phyloP scores from a whole-genome alignment of 225 moss, liverwort and hornwort species.

The Ulota crispa region DNA sequence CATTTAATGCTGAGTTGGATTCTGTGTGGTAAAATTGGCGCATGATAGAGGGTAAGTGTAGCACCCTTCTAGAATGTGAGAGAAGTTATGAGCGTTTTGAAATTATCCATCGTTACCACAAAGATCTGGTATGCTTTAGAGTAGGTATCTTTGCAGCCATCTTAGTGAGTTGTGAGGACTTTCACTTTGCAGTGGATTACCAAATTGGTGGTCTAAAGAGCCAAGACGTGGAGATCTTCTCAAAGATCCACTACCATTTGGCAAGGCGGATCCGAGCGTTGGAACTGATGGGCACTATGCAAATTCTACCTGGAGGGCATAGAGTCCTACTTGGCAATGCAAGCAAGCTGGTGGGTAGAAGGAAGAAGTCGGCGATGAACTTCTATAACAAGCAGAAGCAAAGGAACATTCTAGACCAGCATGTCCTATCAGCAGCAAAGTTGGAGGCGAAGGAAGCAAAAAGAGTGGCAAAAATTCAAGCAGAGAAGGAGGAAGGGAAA shows the following conservation, averaged over 20 bases:
- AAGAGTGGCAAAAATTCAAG: too few species aligned
- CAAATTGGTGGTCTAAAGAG: not conserved
- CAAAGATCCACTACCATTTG: not conserved
- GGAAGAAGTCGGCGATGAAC: accelerated
- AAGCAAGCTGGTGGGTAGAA: not conserved
- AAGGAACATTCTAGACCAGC: too few species aligned
- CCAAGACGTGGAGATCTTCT: not conserved
- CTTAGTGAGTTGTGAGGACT: not conserved
- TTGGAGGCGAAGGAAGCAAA: too few species aligned
- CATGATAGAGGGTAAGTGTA: not conserved
- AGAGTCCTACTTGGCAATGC: not conserved
- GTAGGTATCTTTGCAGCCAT: not conserved
- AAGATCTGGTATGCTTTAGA: not conserved
- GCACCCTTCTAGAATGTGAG: not conserved
- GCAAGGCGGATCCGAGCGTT: not conserved
- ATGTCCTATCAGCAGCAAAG: too few species aligned
- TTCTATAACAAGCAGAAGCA: not conserved
- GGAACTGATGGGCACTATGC: not conserved
- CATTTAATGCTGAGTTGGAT: too few species aligned
- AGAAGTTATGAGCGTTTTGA: not conserved
- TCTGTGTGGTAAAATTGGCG: not conserved
- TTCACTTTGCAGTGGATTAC: not conserved
- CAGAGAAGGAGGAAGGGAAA: too few species aligned
- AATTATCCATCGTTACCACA: not conserved
- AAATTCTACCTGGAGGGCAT: not conserved